phyloP scores from a whole-genome alignment of 2,329 filamentous ascomycete genomes.

The Trichoderma sp. region DNA sequence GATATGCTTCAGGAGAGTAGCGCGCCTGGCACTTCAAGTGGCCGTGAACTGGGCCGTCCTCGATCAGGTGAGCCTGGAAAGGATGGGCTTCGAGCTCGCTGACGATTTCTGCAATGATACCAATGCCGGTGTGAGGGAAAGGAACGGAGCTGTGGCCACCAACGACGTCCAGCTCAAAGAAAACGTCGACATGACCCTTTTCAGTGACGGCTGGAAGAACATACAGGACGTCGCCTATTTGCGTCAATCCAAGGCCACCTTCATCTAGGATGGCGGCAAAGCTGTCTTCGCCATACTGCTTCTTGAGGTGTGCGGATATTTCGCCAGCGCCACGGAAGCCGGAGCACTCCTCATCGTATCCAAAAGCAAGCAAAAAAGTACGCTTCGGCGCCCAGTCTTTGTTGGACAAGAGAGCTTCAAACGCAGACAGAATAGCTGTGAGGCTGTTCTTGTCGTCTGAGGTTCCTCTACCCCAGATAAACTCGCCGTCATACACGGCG shows the following conservation, averaged over 20 bases:
- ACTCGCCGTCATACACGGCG: conserved; percentile 48
- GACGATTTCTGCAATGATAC: conserved; percentile 68
- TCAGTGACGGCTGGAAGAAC: conserved; percentile 64
- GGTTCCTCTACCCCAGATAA: conserved; percentile 49
- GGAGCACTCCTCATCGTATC: conserved; percentile 67
- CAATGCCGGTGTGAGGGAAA: conserved; percentile 69
- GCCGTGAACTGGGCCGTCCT: conserved; percentile 58
- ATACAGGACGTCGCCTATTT: conserved; percentile 52
- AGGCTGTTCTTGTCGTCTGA: conserved; percentile 51
- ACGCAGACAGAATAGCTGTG: conserved; percentile 44
- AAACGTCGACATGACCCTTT: conserved; percentile 65
- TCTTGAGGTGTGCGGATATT: conserved; percentile 54
- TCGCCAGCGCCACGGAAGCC: conserved; percentile 59
- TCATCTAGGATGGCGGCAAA: conserved; percentile 67
- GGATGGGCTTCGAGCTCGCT: conserved; percentile 64
- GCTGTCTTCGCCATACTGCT: conserved; percentile 59
- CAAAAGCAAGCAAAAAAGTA: conserved; percentile 63
- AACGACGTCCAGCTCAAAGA: conserved; percentile 58
- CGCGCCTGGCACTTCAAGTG: conserved; percentile 61
- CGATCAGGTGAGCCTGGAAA: conserved; percentile 52
- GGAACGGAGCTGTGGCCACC: conserved; percentile 66
- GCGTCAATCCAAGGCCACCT: conserved; percentile 60
- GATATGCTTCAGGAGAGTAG: conserved; percentile 55
- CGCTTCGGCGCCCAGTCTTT: conserved; percentile 56
- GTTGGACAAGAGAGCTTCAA: conserved; percentile 56